Evolutionary conservation across 2,329 filamentous ascomycete genomes (phyloP), one percentile per base, ranked within the genome.

Genomic region (Alternaria sp.): DNA sequence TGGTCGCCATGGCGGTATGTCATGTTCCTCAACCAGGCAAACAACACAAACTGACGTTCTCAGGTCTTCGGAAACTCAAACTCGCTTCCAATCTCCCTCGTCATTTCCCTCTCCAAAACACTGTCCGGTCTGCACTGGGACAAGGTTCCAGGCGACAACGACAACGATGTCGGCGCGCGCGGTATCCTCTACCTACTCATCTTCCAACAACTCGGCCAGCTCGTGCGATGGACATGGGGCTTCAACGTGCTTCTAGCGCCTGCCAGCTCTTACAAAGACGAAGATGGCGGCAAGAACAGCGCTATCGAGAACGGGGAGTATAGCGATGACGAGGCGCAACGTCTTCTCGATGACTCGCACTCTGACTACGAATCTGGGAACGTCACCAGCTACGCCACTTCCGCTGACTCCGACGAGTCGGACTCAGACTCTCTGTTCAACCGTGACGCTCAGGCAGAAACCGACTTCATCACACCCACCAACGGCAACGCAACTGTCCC

Each of bases 181-280:
- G 96, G 96, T 63, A 98, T 99, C 65, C 84, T 99, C 1, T 99
- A 99, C 76, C 86, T 99, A 11, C 86, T 99, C 65, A 96, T 99
- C 70, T 99, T 99, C 82, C 96, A 99, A 82, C 96, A 99, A 79
- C 88, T 99, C 4, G 96, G 96, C 21, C 96, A 99, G 81, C 84
- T 98, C 25, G 90, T 99, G 19, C 89, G 96, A 62, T 99, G 96
- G 96, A 97, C 93, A 67, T 99, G 96, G 96, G 96, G 96, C 11
- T 98, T 97, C 80, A 93, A 97, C 73, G 90, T 98, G 40, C 85
- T 99, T 17, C 85, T 99, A n/a, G 94, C 94, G 17, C 93, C 95
- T 17, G 91, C 93, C 69, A 89, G 90, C 52, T 87, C 87, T 66
- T 93, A 92, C 73, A 83, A 86, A 12, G 88, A 91, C 57, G 90